Evolutionary conservation across 2,329 filamentous ascomycete species (phyloP), one percentile per base, ranked within the genome.

Genomic region (Paracorniculantispora psalliotae): DNA sequence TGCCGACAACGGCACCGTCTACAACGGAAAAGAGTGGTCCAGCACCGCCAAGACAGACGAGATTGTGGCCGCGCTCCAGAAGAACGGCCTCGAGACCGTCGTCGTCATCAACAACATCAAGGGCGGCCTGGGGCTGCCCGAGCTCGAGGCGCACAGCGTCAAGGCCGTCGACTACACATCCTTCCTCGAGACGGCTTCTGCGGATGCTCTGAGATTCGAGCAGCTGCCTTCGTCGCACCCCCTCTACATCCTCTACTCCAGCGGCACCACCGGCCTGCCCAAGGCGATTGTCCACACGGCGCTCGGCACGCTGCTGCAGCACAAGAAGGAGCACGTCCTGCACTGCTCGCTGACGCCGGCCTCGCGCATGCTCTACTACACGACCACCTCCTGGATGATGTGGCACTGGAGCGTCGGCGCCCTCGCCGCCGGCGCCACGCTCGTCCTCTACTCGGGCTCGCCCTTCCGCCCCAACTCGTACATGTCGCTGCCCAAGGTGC

Each of bases 361-460:
- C 2, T 90, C 92, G 44, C 83, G 88, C 21, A 81, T 97, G 68
- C 90, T 97, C 72, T 97, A 97, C 77, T 97, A 92, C 76, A 96
- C 92, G 1, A 97, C 92, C 3, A 92, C 89, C 12, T 96, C 91
- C 0, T 97, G 92, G 94, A 97, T 99, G 92, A 97, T 97, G 93
- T 97, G 92, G 92, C 93, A 97, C 72, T 97, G 93, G 92, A 87
- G 92, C 43, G 83, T 97, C 21, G 93, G 91, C 1, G 91, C 88
- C 6, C 84, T 97, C 4, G 90, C 92, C 10, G 87, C 85, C 30
- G 93, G 93, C 56, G 84, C 90, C 12, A 93, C 91, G 0, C 78
- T 97, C 13, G 81, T 97, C 21, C 81, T 97, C 4, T 99, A 97
- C 73, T 91, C 96, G 56, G 94, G 94, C 50, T 96, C 91, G 0